phyloP scores from a whole-genome alignment of 2,329 filamentous ascomycete species.

The Zymoseptoria brevis region DNA sequence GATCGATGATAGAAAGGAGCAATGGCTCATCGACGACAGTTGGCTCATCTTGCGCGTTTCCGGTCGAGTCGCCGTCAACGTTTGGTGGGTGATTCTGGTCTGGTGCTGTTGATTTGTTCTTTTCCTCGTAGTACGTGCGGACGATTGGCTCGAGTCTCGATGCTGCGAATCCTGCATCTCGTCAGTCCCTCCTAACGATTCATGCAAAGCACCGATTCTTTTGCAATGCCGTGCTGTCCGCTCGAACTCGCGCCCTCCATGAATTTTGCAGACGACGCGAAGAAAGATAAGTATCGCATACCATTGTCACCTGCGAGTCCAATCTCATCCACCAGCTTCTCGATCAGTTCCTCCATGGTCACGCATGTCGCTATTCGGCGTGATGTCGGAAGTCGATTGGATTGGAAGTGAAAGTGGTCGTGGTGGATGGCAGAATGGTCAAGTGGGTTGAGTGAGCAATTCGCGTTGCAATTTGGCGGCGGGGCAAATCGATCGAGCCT shows the following conservation, averaged over 20 bases:
- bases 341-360: not conserved
- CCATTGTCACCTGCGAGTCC: not conserved
- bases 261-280: not conserved
- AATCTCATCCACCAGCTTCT: not conserved
- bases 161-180: constrained; percentile 32
- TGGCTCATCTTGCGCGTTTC: not conserved
- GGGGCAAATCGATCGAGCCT: not conserved
- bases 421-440: not conserved
- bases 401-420: not conserved
- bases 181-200: not conserved
- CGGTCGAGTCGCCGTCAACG: not conserved
- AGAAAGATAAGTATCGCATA: not conserved
- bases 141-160: constrained; percentile 35
- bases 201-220: not conserved
- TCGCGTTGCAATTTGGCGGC: not conserved
- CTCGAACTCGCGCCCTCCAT: not conserved
- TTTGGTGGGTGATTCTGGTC: not conserved
- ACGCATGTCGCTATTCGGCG: not conserved
- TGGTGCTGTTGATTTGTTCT: constrained; percentile 5
- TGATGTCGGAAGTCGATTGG: not conserved
- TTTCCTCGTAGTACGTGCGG: constrained; percentile 30
- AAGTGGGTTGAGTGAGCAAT: not conserved
- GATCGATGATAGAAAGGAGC: constrained; percentile 49
- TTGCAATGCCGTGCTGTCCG: not conserved
- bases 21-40: constrained; percentile 42